phyloP scores from a whole-genome alignment of 441 rosid genomes.

The Dalechampia spathulata region DNA sequence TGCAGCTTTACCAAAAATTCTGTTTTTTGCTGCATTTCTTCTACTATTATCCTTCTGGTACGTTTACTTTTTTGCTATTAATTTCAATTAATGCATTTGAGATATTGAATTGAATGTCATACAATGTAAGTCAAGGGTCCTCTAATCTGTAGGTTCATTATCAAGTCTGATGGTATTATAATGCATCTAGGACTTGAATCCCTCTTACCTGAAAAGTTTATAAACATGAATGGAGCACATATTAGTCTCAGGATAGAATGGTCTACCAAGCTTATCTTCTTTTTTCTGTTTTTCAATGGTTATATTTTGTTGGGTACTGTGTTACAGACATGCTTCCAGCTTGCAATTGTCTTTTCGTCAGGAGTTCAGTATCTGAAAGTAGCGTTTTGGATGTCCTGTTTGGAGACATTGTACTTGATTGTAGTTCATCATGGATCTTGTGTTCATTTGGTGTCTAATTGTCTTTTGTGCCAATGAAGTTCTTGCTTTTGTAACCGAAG shows the following conservation, averaged over 20 bases:
- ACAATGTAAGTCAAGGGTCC: not conserved
- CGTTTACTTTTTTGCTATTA: not conserved
- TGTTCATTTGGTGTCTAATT: not conserved
- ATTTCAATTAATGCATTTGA: not conserved
- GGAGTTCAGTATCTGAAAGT: not conserved
- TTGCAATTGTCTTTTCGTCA: not conserved
- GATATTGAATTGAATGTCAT: not conserved
- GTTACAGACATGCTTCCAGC: not conserved
- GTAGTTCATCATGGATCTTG: not conserved
- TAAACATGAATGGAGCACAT: not conserved
- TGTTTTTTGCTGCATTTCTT: constrained; percentile 51
- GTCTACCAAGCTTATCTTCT: not conserved
- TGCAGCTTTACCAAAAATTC: constrained; percentile 30
- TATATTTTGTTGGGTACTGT: not conserved
- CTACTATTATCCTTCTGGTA: constrained; percentile 73
- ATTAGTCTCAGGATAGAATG: not conserved
- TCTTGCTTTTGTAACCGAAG: not conserved
- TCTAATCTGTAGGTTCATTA: not conserved
- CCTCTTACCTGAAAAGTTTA: not conserved
- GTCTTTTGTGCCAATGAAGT: not conserved
- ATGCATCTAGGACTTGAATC: not conserved
- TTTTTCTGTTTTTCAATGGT: not conserved
- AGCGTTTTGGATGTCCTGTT: not conserved
- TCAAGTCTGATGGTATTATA: not conserved
- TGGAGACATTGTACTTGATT: not conserved